Evolutionary conservation across 345 rosid species (phyloP).

Genomic region (Alliaria petiolata): DNA sequence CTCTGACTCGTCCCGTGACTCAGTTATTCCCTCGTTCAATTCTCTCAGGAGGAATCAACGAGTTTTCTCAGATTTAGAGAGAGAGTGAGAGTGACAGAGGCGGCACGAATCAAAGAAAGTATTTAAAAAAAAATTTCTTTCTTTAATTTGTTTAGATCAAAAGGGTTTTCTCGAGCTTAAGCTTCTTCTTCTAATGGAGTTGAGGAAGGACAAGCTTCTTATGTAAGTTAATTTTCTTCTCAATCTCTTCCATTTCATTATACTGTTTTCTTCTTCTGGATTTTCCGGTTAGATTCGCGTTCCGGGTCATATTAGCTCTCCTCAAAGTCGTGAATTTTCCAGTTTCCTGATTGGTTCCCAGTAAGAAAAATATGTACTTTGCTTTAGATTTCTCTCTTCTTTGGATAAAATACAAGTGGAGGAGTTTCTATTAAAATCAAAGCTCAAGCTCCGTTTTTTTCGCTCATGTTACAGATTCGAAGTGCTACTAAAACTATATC

Average conservation of each 20-base stretch:
- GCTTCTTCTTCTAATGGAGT: constrained; percentile 46
- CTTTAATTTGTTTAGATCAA: constrained; percentile 13
- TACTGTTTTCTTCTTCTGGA: neutral
- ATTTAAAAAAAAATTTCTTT: too few relatives aligned
- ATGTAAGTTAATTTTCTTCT: constrained; percentile 35
- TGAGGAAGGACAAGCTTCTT: constrained; percentile 54
- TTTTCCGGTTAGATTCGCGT: too few relatives aligned
- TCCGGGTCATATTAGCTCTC: constrained; percentile 18
- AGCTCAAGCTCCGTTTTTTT: neutral
- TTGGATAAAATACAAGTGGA: neutral
- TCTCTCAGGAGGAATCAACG: constrained; percentile 16
- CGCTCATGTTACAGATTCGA: neutral
- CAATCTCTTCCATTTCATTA: neutral
- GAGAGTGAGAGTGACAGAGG: constrained; percentile 18
- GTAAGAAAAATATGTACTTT: constrained; percentile 15
- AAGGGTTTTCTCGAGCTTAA: constrained; percentile 10
- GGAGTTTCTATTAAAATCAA: neutral
- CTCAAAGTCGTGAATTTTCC: neutral
- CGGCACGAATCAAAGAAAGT: neutral
- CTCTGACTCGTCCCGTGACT: constrained; percentile 35
- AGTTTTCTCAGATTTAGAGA: constrained; percentile 23
- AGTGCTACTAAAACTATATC: neutral
- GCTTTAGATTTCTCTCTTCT: neutral
- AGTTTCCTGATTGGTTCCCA: constrained; percentile 1
- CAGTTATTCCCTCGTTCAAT: constrained; percentile 12